phyloP scores from a whole-genome alignment of 2,329 filamentous ascomycete genomes.

The Neobulgaria alba region DNA sequence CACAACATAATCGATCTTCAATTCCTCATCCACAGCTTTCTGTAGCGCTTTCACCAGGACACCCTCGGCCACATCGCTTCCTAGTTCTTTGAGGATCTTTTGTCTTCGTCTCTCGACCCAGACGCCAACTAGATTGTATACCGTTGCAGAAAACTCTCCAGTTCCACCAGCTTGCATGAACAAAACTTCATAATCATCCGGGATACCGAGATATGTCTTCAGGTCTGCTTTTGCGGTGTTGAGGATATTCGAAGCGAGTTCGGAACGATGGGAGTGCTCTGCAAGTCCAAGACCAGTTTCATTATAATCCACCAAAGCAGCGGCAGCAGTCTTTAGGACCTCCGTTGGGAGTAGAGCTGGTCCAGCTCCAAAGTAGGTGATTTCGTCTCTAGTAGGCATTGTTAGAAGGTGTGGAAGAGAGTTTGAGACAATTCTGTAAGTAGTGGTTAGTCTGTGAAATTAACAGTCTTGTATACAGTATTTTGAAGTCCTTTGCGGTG shows the following conservation, averaged over 20 bases:
- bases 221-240: slow-evolving; percentile 70
- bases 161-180: slow-evolving; percentile 84
- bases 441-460: no score
- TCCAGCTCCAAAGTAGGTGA: slow-evolving; percentile 84
- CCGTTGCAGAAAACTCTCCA: slow-evolving; percentile 74
- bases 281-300: slow-evolving; percentile 75
- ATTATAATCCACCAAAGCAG: slow-evolving; percentile 74
- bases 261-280: slow-evolving; percentile 84
- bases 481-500: no score
- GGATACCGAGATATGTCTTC: slow-evolving; percentile 67
- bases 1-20: slow-evolving; percentile 80
- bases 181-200: slow-evolving; percentile 76
- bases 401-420: no score
- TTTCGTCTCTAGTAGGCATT: slow-evolving; percentile 66
- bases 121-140: slow-evolving; percentile 74
- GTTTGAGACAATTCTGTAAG: no score
- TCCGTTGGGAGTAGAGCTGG: slow-evolving; percentile 77
- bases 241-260: slow-evolving; percentile 69
- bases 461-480: no score
- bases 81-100: slow-evolving; percentile 48
- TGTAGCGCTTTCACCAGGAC: slow-evolving; percentile 49
- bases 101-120: slow-evolving; percentile 68
- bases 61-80: slow-evolving; percentile 43
- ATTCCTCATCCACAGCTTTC: slow-evolving; percentile 56
- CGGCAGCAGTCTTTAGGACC: slow-evolving; percentile 68